Conservation (phyloP, 306 rosid species). For the Mucuna pruriens region DNA sequence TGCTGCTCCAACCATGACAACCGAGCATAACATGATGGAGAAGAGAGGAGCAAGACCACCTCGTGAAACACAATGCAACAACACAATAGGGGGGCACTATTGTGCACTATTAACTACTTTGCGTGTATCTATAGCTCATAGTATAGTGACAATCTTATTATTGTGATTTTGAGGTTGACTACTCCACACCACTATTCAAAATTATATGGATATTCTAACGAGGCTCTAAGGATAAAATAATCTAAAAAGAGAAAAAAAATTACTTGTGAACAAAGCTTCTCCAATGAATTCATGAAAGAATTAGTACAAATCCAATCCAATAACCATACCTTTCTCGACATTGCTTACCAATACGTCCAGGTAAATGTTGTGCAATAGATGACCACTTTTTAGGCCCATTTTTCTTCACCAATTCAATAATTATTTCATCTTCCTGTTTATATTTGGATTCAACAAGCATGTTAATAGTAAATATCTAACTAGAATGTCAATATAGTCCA, state of each 20-base stretch:
- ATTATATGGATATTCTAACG: constrained; percentile 17
- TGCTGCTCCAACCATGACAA: no score
- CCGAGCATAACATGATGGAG: no score
- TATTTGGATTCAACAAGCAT: constrained; percentile 37
- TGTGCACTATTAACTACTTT: neutral
- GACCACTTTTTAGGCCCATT: constrained; percentile 99
- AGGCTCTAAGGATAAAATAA: neutral
- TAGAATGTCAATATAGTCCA: neutral
- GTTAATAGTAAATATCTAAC: constrained; percentile 27
- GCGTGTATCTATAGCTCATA: neutral
- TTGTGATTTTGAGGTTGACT: neutral
- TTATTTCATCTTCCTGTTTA: constrained; percentile 86
- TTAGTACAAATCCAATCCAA: constrained; percentile 8
- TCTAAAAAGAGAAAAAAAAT: neutral
- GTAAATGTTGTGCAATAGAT: constrained; percentile 81
- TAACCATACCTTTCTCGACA: constrained; percentile 94
- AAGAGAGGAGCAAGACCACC: no score
- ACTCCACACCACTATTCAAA: neutral
- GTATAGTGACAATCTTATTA: neutral
- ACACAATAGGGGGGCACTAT: no score
- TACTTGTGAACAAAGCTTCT: neutral
- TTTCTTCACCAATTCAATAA: constrained; percentile 72
- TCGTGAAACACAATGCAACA: no score
- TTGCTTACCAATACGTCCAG: constrained; percentile 99
- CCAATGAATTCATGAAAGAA: constrained; percentile 9